Base-by-base conservation (phyloP, 2,329 filamentous ascomycete species). In the Aureobasidium vineae region DNA sequence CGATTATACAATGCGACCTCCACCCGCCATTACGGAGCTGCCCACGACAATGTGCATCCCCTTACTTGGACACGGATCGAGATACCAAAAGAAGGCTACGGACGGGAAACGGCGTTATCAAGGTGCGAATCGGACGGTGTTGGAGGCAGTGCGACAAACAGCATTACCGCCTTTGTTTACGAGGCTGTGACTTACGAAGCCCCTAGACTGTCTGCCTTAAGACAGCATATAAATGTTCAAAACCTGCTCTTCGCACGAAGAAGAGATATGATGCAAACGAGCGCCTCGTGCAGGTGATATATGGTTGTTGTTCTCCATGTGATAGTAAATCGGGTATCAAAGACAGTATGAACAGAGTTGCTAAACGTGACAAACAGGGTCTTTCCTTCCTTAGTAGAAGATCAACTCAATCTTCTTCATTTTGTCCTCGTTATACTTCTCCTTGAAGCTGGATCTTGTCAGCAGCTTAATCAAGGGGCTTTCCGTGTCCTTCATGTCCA, bases 401-500 rank as follows among this genome's bases (percentile, higher is more conserved):
- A 91, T 74, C 73, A 91, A 74, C 66, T 82, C 77, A 50, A 83
- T 75, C 72, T 82, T 83, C 71, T 86, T 83, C 67, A 84, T 80
- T 63, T 73, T 70, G 2, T 83, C 83, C 31, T 33, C 49, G 28
- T 74, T 75, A 38, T 92, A 96, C 69, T 87, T 83, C 60, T 87
- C 86, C 76, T 87, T 89, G 71, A 97, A 84, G 72, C 91, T 88
- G 19, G 85, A 80, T 65, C 87, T 83, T 40, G 88, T 85, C 60
- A 99, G 80, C 75, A 96, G 86, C 68, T 86, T 85, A 53, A 91
- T 85, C 56, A 98, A 83, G 7, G 92, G 91, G 73, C 92, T 83
- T 80, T 93, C 89, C 0, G 91, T 91, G 68, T 99, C 95, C 77
- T 90, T 92, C 91, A 98, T 97, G 74, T 98, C 95, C 77, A 97